Conservation (phyloP, 2,329 filamentous ascomycete species). For the Penicillium sp. region DNA sequence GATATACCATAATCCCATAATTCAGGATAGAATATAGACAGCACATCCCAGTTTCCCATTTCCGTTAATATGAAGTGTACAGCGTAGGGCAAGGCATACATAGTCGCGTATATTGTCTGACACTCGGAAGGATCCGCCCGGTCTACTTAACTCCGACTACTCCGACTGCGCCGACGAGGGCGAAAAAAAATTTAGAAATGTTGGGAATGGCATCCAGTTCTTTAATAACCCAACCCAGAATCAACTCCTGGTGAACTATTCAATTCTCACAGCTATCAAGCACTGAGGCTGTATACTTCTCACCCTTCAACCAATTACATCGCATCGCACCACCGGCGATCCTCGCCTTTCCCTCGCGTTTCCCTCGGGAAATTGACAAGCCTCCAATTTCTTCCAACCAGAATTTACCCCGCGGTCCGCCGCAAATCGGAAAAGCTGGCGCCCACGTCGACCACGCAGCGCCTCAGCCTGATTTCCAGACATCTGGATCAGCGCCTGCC, state of each 20-base stretch:
- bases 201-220: neutral
- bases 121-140: conserved; percentile 18
- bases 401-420: conserved; percentile 31
- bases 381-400: conserved; percentile 9
- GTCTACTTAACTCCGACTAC: neutral
- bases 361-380: conserved; percentile 23
- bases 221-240: conserved; percentile 2
- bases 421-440: conserved; percentile 44
- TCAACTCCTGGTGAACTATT: neutral
- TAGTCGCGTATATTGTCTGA: neutral
- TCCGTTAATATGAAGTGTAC: conserved; percentile 12
- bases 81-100: conserved; percentile 8
- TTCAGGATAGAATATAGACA: neutral
- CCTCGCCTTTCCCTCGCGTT: conserved; percentile 12
- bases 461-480: conserved; percentile 57
- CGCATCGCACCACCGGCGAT: conserved; percentile 19
- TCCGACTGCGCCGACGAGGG: conserved; percentile 5
- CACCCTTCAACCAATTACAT: conserved; percentile 11
- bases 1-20: neutral
- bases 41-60: neutral
- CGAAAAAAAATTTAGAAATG: neutral
- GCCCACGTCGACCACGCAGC: conserved; percentile 47
- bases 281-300: neutral
- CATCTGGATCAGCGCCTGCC: conserved; percentile 54
- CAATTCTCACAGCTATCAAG: neutral